phyloP scores from a whole-genome alignment of 495 filamentous ascomycete genomes.

The Tuber indicum region DNA sequence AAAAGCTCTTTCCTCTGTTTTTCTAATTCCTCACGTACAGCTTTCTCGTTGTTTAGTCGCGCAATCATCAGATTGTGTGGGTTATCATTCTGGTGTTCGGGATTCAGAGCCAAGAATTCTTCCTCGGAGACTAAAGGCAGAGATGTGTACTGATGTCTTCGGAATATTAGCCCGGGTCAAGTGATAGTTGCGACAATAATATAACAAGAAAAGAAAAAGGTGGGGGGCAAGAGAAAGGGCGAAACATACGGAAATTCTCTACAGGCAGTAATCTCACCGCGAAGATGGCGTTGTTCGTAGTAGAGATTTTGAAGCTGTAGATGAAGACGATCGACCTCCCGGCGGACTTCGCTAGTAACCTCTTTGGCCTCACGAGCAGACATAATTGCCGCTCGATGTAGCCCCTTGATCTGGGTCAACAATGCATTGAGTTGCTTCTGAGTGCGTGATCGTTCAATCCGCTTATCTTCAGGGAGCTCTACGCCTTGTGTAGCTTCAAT shows the following conservation, averaged over 20 bases:
- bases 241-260: constrained; percentile 78
- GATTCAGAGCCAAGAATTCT: constrained; percentile 72
- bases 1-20: constrained; percentile 76
- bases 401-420: constrained; percentile 70
- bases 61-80: constrained; percentile 82
- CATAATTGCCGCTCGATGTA: constrained; percentile 74
- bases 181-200: neutral
- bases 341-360: constrained; percentile 73
- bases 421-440: constrained; percentile 75
- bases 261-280: constrained; percentile 84
- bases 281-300: constrained; percentile 88
- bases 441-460: constrained; percentile 62
- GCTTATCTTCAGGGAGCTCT: constrained; percentile 48
- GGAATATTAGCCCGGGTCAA: neutral
- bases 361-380: constrained; percentile 79
- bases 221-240: neutral
- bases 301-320: constrained; percentile 91
- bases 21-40: constrained; percentile 78
- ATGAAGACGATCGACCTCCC: constrained; percentile 86
- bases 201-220: neutral
- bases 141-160: constrained; percentile 76
- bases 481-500: constrained; percentile 48
- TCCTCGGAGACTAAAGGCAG: constrained; percentile 78
- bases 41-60: constrained; percentile 84
- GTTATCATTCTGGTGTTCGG: constrained; percentile 61